phyloP scores from a whole-genome alignment of 306 rosid species.

The Pterocarpus macrocarpus region DNA sequence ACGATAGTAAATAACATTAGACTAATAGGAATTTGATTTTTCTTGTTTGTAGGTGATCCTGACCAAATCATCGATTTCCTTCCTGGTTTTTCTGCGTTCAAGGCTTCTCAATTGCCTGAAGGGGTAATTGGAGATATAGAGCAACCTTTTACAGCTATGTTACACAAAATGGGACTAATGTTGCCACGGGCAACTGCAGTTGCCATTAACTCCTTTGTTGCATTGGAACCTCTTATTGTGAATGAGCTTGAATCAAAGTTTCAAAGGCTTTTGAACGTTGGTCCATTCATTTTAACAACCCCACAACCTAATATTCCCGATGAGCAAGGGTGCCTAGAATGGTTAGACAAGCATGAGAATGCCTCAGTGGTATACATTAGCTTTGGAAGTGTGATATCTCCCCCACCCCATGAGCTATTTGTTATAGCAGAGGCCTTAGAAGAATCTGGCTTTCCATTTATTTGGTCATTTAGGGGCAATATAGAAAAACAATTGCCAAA shows the following conservation, averaged over 20 bases:
- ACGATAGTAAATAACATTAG: background rate
- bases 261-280: conserved; percentile 56
- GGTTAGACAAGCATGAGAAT: conserved; percentile 59
- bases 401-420: conserved; percentile 64
- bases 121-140: conserved; percentile 48
- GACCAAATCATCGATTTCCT: conserved; percentile 56
- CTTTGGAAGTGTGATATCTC: conserved; percentile 65
- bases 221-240: conserved; percentile 42
- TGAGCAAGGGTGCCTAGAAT: conserved; percentile 55
- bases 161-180: conserved; percentile 65
- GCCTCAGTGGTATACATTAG: conserved; percentile 66
- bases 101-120: conserved; percentile 61
- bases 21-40: background rate
- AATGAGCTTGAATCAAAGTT: conserved; percentile 50
- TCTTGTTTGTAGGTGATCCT: conserved; percentile 35
- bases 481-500: conserved; percentile 54
- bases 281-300: conserved; percentile 64
- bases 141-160: conserved; percentile 53
- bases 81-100: conserved; percentile 58
- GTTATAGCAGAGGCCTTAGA: conserved; percentile 65
- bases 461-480: conserved; percentile 70
- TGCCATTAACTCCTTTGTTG: conserved; percentile 68
- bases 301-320: conserved; percentile 44
- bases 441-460: conserved; percentile 54
- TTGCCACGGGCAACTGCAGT: conserved; percentile 69